phyloP scores from a whole-genome alignment of 2,329 filamentous ascomycete species.

The Drechmeria coniospora region DNA sequence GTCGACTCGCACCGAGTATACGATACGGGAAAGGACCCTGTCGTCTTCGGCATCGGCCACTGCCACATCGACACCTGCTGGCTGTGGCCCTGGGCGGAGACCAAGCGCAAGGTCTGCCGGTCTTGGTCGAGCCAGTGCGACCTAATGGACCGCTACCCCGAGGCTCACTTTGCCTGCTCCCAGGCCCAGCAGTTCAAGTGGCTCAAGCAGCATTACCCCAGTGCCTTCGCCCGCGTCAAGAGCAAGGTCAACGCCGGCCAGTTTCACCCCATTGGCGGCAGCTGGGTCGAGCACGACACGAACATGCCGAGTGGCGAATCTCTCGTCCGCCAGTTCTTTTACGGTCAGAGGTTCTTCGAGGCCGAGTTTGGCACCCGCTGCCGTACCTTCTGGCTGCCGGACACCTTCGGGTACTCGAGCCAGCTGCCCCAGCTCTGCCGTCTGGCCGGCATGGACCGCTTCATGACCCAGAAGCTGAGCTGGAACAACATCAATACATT shows the following conservation, averaged over 20 bases:
- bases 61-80: constrained; percentile 98
- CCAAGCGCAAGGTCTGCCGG: constrained; percentile 85
- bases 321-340: constrained; percentile 83
- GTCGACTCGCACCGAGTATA: constrained; percentile 80
- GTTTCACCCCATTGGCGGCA: constrained; percentile 91
- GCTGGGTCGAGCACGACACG: constrained; percentile 98
- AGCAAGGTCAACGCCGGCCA: constrained; percentile 75
- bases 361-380: constrained; percentile 79
- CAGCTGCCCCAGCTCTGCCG: constrained; percentile 90
- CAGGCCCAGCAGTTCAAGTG: constrained; percentile 98
- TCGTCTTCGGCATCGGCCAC: constrained; percentile 83
- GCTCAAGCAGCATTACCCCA: constrained; percentile 80
- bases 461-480: constrained; percentile 96
- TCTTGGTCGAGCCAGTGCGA: constrained; percentile 97
- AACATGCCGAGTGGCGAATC: constrained; percentile 95
- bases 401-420: constrained; percentile 94
- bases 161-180: constrained; percentile 82
- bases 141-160: constrained; percentile 85
- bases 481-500: constrained; percentile 99
- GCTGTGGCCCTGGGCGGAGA: constrained; percentile 98
- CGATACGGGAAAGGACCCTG: constrained; percentile 52
- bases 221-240: constrained; percentile 81
- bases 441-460: constrained; percentile 86
- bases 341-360: constrained; percentile 90
- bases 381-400: constrained; percentile 91